Conservation (phyloP, 78 protist species). For the slime mould (Dictyostelium discoideum) region dicty_2.7 NC_007090.3:676501-677000, state of each 20-base stretch:
- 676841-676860: not conserved
- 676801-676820: not conserved
- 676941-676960: not conserved
- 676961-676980: not conserved
- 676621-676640: not conserved
- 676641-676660: not conserved
- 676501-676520: not conserved
- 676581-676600: not conserved
- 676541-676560: not conserved
- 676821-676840: not conserved
- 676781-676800: not conserved
- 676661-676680: not conserved
- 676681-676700: not conserved
- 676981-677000: not conserved
- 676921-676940: not conserved
- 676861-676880: not conserved
- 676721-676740: not conserved
- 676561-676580: not conserved
- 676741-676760: too few species aligned
- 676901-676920: not conserved
- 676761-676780: not conserved
- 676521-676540: not conserved
- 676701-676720: not conserved
- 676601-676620: not conserved
- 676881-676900: not conserved